Base-by-base conservation (phyloP, 768 basidiomycete species). In the Kwoniella pini region DNA sequence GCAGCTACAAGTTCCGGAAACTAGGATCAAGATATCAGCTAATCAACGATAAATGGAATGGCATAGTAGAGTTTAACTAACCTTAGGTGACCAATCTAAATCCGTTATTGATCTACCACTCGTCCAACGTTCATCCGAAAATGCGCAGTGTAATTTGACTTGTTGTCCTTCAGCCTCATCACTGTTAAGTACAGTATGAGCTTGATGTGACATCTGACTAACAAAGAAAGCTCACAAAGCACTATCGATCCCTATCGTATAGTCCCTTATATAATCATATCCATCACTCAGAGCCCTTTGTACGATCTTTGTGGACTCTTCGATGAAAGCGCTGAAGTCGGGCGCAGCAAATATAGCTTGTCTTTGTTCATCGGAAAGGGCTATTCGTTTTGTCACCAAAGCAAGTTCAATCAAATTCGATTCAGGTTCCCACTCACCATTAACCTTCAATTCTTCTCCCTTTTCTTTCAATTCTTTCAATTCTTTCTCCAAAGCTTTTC, bases 1-100 rank as follows among this genome's bases (percentile, higher is more conserved):
- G 96, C 93, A 19, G 90, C 90, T 60, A 88, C 90, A 24, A 99
- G 84, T 79, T 99, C 96, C 6, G 93, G 95, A 71, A 91, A 98
- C 95, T 97, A 64, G 10, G 30, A 45, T 49, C 58, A 57, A 38
- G 13, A 19, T 12, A 31, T 28, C 31, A 19, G 39, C 42, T 59
- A 42, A 42, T 12, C 11, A 42, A 9, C n/a, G 11, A 7, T 6
- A 19, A 42, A 12, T 19, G 40, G 19, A 42, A 12, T 42, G 6
- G 9, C n/a, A 50, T 45, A 36, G 7, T 36, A 36, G n/a, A n/a
- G 33, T 15, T 36, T 7, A 15, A 36, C 57, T 60, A 63, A 91
- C 95, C 82, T 97, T 97, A 2, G 91, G 91, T 51, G 94, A 97
- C 96, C 96, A 99, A 71, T 97, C 95, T 12, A 97, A 82, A 67